A percentile compares a stretch with the other conserved stretches of the same genome.
Conservation (phyloP, 495 filamentous ascomycete species). For the Penicillium argentinense region DNA sequence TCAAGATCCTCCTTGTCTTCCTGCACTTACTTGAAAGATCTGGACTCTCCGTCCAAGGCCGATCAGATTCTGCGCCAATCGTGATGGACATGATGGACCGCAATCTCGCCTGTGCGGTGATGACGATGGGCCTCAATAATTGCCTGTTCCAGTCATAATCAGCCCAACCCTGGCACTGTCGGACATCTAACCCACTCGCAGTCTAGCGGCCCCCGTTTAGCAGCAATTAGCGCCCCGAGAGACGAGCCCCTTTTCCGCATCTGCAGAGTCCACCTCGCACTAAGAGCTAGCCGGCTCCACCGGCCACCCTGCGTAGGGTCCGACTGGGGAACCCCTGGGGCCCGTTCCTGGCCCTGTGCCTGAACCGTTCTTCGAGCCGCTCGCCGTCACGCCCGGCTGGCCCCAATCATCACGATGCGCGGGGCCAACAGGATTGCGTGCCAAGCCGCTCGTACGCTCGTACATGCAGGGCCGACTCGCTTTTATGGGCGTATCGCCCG, state of each 20-base stretch:
- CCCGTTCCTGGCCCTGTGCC: conserved; percentile 13
- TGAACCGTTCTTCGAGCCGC: conserved; percentile 10
- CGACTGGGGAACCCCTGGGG: conserved; percentile 23
- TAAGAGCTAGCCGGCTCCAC: background rate
- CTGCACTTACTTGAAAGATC: too few relatives aligned
- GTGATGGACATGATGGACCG: too few relatives aligned
- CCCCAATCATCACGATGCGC: conserved; percentile 14
- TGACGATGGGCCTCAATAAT: background rate
- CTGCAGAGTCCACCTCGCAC: background rate
- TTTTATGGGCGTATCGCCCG: conserved; percentile 14
- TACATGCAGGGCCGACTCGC: conserved; percentile 1
- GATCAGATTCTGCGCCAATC: too few relatives aligned
- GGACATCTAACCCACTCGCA: background rate
- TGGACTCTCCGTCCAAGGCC: too few relatives aligned
- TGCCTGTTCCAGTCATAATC: conserved; percentile 1
- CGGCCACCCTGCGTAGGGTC: background rate
- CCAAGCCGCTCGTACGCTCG: conserved; percentile 14
- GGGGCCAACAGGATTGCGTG: conserved; percentile 4
- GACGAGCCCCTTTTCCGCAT: conserved; percentile 8
- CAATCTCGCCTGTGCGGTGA: background rate
- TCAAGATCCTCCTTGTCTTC: too few relatives aligned
- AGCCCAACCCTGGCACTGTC: background rate
- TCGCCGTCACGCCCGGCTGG: conserved; percentile 3
- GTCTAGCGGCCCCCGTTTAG: conserved; percentile 2
- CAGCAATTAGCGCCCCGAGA: conserved; percentile 5